phyloP scores from a whole-genome alignment of 352 stramenopile genomes.

The Blastocystis sp. region DNA sequence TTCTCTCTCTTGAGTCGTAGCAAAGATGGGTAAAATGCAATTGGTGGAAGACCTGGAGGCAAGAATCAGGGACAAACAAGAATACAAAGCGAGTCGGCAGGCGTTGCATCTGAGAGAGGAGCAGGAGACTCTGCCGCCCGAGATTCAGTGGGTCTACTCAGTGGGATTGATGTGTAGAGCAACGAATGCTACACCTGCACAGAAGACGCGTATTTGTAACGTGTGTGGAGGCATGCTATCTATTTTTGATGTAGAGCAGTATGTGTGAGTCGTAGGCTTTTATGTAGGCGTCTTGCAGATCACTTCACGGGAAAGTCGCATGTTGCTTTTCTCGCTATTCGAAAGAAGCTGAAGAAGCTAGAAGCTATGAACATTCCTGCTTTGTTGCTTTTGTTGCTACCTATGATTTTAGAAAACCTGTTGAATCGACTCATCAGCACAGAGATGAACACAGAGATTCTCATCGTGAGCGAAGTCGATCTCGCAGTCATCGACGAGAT shows the following conservation, averaged over 20 bases:
- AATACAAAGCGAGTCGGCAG: constrained; percentile 42
- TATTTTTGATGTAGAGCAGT: constrained; percentile 56
- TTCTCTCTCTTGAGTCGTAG: neutral
- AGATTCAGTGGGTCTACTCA: neutral
- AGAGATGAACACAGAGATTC: neutral
- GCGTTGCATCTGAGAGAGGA: constrained; percentile 28
- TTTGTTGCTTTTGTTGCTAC: neutral
- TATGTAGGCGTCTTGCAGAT: constrained; percentile 19
- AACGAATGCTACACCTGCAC: constrained; percentile 1
- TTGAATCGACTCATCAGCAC: neutral
- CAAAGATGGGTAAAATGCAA: constrained; percentile 36
- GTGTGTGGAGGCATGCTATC: constrained; percentile 58
- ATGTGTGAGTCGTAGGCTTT: neutral
- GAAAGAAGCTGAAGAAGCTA: constrained; percentile 54
- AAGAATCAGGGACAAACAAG: neutral
- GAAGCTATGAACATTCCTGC: neutral
- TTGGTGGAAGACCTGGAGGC: neutral
- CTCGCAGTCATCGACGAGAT: neutral
- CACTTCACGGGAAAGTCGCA: constrained; percentile 56
- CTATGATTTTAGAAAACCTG: neutral
- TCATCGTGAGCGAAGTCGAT: neutral
- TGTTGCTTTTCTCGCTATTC: constrained; percentile 52
- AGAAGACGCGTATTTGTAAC: constrained; percentile 57
- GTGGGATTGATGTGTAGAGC: constrained; percentile 5
- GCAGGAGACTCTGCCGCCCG: neutral